These are phyloP conservation scores for Phytopythium vexans DNA, from an alignment of 352 stramenopile genomes.

Conservation along the genomic window DNA sequence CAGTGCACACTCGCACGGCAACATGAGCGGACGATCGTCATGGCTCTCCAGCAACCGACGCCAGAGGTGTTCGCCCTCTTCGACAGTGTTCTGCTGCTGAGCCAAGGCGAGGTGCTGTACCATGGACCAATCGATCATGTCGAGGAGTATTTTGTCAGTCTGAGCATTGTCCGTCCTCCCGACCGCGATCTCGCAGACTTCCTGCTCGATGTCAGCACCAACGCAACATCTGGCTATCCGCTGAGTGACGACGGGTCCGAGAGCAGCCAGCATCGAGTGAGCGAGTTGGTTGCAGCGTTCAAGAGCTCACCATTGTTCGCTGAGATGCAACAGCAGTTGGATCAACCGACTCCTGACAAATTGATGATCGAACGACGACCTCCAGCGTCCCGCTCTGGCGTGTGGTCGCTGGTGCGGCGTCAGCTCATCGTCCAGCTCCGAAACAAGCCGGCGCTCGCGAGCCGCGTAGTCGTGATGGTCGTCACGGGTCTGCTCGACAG, in stretches of 20 bases:
- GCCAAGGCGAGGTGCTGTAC: constrained; percentile 66
- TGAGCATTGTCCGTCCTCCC: constrained; percentile 16
- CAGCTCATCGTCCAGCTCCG: constrained; percentile 40
- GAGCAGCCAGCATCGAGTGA: constrained; percentile 26
- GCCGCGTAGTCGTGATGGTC: constrained; percentile 17
- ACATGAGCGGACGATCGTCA: constrained; percentile 39
- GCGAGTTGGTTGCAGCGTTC: constrained; percentile 42
- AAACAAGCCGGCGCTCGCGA: constrained; percentile 18
- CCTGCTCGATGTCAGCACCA: constrained; percentile 4
- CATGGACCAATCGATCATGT: constrained; percentile 13
- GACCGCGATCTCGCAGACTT: not conserved
- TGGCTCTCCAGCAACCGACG: constrained; percentile 81
- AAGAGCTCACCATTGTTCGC: constrained; percentile 8
- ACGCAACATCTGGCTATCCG: constrained; percentile 16
- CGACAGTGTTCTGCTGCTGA: constrained; percentile 48
- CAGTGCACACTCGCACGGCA: constrained; percentile 32
- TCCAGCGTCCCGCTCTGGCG: constrained; percentile 50
- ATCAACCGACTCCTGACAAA: constrained; percentile 36
- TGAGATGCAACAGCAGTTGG: constrained; percentile 6
- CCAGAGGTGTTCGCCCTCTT: constrained; percentile 91
- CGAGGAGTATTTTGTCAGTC: constrained; percentile 21
- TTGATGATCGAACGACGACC: constrained; percentile 22
- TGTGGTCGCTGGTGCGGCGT: constrained; percentile 24
- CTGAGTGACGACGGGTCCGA: constrained; percentile 14
- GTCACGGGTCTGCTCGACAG: constrained; percentile 25